Evolutionary conservation across 371 early-diverging fungal genomes (phyloP).

Genomic region (Syncephalastrum sp.): DNA sequence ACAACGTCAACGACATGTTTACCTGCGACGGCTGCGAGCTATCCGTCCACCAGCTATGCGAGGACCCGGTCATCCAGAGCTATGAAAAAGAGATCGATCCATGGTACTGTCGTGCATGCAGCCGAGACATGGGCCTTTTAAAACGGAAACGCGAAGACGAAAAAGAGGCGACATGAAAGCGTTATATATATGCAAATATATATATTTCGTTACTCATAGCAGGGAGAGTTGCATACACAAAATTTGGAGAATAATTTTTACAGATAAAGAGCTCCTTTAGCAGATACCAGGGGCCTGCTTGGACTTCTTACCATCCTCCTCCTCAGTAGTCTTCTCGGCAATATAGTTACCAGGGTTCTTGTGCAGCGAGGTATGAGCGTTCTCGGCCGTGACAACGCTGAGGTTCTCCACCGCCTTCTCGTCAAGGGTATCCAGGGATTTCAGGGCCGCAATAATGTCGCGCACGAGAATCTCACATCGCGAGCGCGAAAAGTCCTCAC

Average conservation of each 20-base stretch:
- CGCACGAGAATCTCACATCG: slow-evolving; percentile 42
- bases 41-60: slow-evolving; percentile 48
- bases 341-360: slow-evolving; percentile 13
- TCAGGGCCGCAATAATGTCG: slow-evolving; percentile 37
- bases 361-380: slow-evolving; percentile 27
- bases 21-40: slow-evolving; percentile 43
- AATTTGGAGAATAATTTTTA: neutral
- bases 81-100: slow-evolving; percentile 43
- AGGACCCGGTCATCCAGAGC: slow-evolving; percentile 32
- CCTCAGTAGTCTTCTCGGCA: neutral
- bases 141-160: slow-evolving; percentile 22
- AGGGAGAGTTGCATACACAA: neutral
- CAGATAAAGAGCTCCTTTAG: neutral
- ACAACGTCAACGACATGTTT: slow-evolving; percentile 42
- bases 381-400: slow-evolving; percentile 22
- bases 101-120: slow-evolving; percentile 48
- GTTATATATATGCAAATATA: slow-evolving; percentile 1
- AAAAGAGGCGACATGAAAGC: neutral
- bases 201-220: neutral
- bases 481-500: slow-evolving; percentile 51
- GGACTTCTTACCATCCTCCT: neutral
- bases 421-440: slow-evolving; percentile 31
- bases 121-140: slow-evolving; percentile 17
- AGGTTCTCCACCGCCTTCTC: slow-evolving; percentile 23
- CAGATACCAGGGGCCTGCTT: slow-evolving; percentile 21